Base-by-base conservation (phyloP, 1,284 basidiomycete genomes). In the Mixia osmundae region DNA sequence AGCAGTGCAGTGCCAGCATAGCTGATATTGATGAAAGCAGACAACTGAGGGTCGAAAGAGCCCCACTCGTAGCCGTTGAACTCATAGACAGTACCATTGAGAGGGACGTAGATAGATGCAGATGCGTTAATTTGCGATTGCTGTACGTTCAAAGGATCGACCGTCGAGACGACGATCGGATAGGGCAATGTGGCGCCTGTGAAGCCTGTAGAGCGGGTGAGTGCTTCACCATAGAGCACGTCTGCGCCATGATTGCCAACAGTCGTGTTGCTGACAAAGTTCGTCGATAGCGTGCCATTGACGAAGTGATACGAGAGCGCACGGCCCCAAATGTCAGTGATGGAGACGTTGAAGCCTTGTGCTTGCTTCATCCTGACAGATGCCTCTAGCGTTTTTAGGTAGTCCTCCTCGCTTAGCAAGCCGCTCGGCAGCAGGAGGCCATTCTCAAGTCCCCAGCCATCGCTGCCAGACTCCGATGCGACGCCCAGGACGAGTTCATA, bases 41-140 rank as follows among this genome's bases (percentile, higher is more conserved):
- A 66, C 4, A 76, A 53, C 37, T 54, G 59, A 5, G 71, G 69
- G 48, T 76, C 72, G 56, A 63, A 76, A 2, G 71, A 73, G 4
- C 69, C 73, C 40, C 71, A 61, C 42, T 74, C 70, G 44, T 66
- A 52, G 0, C 29, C 3, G 70, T 35, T 37, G 31, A 47, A 35
- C 32, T 47, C 45, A 33, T 43, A 47, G 19, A 42, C 41, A 8
- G 42, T 43, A 7, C 32, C 30, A 25, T 45, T 40, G 11, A 47
- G 41, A 9, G 41, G 39, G 22, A 43, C 38, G 19, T 36, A 41
- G 7, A 37, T 36, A 16, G 35, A 34, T 11, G 8, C 8, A 5
- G 4, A 3, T 22, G 19, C 5, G 16, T 16, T 23, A 21, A 11
- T 8, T 14, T 8, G 4, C 6, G n/a, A 33, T 19, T 12, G 23